Conservation (phyloP, 2,329 filamentous ascomycete species). For the Colletotrichum karsti region DNA sequence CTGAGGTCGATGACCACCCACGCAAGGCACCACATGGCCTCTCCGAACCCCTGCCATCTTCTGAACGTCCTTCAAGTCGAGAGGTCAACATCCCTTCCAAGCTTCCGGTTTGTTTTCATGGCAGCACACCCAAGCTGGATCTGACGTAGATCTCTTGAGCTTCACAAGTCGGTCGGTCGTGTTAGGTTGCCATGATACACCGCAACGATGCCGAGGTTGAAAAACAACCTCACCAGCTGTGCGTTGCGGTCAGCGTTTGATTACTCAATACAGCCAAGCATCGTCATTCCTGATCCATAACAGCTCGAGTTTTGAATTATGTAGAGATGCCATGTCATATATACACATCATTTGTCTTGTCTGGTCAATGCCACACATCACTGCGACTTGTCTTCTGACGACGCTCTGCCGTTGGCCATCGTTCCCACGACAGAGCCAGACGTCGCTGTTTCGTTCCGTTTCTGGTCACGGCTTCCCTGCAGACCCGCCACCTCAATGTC, state of each 20-base stretch:
- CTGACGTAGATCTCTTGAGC: neutral
- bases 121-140: neutral
- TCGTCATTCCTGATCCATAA: no score
- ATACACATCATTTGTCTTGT: neutral
- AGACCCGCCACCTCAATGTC: conserved; percentile 73
- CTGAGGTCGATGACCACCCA: no score
- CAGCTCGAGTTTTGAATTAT: neutral
- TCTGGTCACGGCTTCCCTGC: neutral
- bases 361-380: neutral
- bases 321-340: neutral
- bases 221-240: no score
- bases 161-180: neutral
- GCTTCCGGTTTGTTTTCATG: neutral
- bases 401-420: neutral
- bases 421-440: neutral
- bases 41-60: neutral
- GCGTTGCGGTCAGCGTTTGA: no score
- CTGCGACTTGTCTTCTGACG: neutral
- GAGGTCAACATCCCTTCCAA: no score
- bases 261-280: no score
- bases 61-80: no score
- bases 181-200: neutral
- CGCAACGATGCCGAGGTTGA: no score
- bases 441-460: neutral
- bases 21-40: no score